A percentile compares a stretch with the other conserved stretches of the same genome.
phyloP scores from a whole-genome alignment of 306 rosid species.

The Spatholobus suberectus region DNA sequence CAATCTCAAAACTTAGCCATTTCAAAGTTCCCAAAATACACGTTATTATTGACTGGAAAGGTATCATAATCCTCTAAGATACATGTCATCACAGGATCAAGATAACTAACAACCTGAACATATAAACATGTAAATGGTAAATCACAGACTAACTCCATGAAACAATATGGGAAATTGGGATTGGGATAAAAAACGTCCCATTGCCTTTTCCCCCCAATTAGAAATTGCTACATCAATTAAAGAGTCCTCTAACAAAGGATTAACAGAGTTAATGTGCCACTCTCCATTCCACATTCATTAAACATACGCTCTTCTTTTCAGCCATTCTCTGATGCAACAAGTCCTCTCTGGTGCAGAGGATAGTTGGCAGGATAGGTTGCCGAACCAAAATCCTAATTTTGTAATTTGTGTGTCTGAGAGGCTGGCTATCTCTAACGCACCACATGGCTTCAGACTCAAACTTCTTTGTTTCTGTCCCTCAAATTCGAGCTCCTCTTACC shows the following conservation, averaged over 20 bases:
- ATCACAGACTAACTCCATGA: conserved; percentile 16
- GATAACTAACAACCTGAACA: conserved; percentile 7
- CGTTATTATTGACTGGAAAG: not conserved
- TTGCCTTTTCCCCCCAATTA: no score
- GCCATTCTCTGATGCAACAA: no score
- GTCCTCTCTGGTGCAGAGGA: no score
- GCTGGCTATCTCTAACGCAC: not conserved
- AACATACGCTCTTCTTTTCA: no score
- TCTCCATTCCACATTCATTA: no score
- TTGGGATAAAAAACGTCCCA: no score
- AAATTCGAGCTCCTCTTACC: conserved; percentile 71
- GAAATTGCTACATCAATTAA: no score
- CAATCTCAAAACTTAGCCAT: not conserved
- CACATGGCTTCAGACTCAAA: conserved; percentile 48
- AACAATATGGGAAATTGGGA: no score
- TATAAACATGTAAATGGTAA: conserved; percentile 1
- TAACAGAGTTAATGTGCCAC: no score
- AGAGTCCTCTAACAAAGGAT: no score
- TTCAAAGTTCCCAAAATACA: conserved; percentile 8
- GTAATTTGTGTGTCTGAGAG: conserved; percentile 8
- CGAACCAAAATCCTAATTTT: not conserved
- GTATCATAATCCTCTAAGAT: conserved; percentile 11
- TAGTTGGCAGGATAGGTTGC: not conserved
- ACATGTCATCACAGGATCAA: not conserved
- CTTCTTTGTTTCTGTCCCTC: conserved; percentile 10